A percentile compares a stretch with the other conserved stretches of the same genome.
These are phyloP conservation scores for Verbena officinalis DNA, from an alignment of 257 asterid genomes.

Conservation along the genomic window DNA sequence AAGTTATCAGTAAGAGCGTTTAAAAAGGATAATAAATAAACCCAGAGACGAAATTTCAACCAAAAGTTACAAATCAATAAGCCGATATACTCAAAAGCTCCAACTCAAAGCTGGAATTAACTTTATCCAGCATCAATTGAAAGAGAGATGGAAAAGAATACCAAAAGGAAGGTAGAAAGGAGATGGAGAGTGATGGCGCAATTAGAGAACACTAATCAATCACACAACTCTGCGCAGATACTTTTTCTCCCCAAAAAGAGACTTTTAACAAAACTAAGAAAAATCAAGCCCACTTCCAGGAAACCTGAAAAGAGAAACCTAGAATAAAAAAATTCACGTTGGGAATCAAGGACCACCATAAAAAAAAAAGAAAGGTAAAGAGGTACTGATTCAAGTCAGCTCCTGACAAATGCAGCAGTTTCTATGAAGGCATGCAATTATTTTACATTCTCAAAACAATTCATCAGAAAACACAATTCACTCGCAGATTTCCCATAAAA, in stretches of 20 bases:
- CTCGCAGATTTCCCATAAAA: conserved; percentile 7
- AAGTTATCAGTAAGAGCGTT: neutral
- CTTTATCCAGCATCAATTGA: conserved; percentile 31
- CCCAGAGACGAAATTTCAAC: conserved; percentile 14
- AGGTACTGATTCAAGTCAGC: conserved; percentile 45
- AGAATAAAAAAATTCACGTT: conserved; percentile 35
- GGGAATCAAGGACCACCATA: conserved; percentile 50
- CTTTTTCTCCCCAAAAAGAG: conserved; percentile 38
- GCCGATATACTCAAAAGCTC: too few species aligned
- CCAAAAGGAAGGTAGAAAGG: conserved; percentile 34
- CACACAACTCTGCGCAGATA: conserved; percentile 32
- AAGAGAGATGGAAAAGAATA: conserved; percentile 24
- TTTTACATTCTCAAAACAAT: conserved; percentile 17
- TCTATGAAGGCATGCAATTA: conserved; percentile 39
- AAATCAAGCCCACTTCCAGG: conserved; percentile 36
- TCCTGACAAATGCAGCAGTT: conserved; percentile 47
- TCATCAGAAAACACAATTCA: conserved; percentile 23
- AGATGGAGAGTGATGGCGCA: conserved; percentile 36
- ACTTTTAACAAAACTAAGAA: conserved; percentile 31
- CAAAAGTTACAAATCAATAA: too few species aligned
- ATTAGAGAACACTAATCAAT: conserved; percentile 39
- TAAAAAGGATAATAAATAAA: neutral
- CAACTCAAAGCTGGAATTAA: conserved; percentile 26
- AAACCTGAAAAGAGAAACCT: conserved; percentile 44
- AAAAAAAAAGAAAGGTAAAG: conserved; percentile 27